Conservation (phyloP, 495 filamentous ascomycete genomes). For the Platismatia glauca region DNA sequence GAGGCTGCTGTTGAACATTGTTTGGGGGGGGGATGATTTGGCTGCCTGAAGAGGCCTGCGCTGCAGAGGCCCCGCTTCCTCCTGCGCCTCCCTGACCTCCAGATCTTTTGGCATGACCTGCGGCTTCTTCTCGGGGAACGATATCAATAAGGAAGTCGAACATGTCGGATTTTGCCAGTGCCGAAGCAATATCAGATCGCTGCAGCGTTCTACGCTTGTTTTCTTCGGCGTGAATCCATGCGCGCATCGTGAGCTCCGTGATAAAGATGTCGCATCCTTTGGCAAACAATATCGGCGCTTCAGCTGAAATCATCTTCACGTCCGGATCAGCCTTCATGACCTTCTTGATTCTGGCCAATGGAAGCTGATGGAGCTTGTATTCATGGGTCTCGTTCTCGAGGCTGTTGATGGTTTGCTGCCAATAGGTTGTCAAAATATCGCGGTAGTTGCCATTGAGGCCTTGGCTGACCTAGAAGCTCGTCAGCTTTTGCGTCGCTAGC, state of each 20-base stretch:
- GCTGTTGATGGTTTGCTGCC: slow-evolving; percentile 94
- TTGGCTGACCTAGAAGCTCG: slow-evolving; percentile 67
- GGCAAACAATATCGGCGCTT: slow-evolving; percentile 94
- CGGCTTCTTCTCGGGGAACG: slow-evolving; percentile 88
- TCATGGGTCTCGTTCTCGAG: slow-evolving; percentile 92
- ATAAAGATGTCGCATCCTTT: slow-evolving; percentile 99
- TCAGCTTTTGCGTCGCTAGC: slow-evolving; percentile 10
- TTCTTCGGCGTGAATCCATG: slow-evolving; percentile 99
- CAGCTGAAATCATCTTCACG: slow-evolving; percentile 99
- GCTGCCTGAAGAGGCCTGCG: slow-evolving; percentile 39
- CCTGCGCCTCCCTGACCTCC: slow-evolving; percentile 42
- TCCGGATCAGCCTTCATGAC: slow-evolving; percentile 99
- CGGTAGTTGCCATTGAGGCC: slow-evolving; percentile 87
- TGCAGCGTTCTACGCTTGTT: slow-evolving; percentile 96
- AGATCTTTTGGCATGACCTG: slow-evolving; percentile 69
- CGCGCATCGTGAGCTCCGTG: slow-evolving; percentile 96
- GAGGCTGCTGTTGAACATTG: slow-evolving; percentile 36
- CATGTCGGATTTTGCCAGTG: slow-evolving; percentile 96
- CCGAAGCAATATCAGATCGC: slow-evolving; percentile 90
- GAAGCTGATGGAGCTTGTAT: slow-evolving; percentile 94
- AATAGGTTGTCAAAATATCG: slow-evolving; percentile 95
- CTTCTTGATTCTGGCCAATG: slow-evolving; percentile 95
- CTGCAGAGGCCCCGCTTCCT: slow-evolving; percentile 40
- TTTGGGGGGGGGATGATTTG: slow-evolving; percentile 56
- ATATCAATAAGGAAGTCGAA: slow-evolving; percentile 99